Conservation (phyloP, 805 yeast species). For the Tetrapisispora iriomotensis region DNA sequence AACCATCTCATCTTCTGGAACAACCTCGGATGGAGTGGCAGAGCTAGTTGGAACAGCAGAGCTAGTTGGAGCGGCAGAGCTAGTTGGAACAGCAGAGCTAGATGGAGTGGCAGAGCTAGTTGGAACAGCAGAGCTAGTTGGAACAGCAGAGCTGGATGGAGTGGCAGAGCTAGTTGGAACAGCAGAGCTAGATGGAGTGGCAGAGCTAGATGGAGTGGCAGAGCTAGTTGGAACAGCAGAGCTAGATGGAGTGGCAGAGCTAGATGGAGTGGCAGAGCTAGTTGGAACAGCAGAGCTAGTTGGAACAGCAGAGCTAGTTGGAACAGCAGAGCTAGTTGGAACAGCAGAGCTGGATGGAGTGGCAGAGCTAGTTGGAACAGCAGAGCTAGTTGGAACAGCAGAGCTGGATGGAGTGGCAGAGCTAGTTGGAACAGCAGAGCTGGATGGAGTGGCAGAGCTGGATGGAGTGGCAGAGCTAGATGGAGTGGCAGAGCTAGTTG, state of each 20-base stretch:
- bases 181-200: slow-evolving; percentile 1
- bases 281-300: slow-evolving; percentile 1
- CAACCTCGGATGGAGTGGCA: too few relatives aligned
- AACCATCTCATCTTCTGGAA: too few relatives aligned
- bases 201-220: too few relatives aligned
- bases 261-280: neutral
- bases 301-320: neutral
- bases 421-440: slow-evolving; percentile 2
- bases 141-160: too few relatives aligned
- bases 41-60: neutral
- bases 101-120: neutral
- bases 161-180: neutral
- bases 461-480: neutral
- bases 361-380: too few relatives aligned
- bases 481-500: neutral
- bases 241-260: neutral
- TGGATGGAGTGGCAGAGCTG: neutral
- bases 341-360: too few relatives aligned
- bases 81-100: neutral
- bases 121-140: neutral
- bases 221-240: slow-evolving; percentile 1
- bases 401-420: neutral
- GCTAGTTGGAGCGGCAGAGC: slow-evolving; percentile 2
- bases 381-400: neutral
- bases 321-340: neutral